A percentile compares a stretch with the other conserved stretches of the same genome.
Evolutionary conservation across 176 grass and related monocot genomes (phyloP).

Genomic region (Pontederia crassipes): DNA sequence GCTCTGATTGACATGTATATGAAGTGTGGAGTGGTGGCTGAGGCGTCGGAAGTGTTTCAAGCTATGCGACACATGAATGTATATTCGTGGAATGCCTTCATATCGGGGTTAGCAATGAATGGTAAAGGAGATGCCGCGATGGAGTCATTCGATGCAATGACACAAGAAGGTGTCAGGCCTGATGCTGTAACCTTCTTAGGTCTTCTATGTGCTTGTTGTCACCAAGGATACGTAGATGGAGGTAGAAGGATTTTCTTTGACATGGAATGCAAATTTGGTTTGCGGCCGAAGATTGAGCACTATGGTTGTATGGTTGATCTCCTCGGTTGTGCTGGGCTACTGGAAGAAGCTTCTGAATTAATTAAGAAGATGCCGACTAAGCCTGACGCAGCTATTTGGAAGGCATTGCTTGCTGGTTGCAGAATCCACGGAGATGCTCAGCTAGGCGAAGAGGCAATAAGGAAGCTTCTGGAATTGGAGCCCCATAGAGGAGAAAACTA

Average conservation of each 20-base stretch:
- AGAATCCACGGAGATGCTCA: conserved; percentile 23
- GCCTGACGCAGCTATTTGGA: conserved; percentile 46
- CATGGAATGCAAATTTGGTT: conserved; percentile 26
- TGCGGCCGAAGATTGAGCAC: conserved; percentile 44
- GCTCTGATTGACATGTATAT: conserved; percentile 25
- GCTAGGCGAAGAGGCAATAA: conserved; percentile 32
- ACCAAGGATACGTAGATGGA: conserved; percentile 8
- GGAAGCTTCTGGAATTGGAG: conserved; percentile 39
- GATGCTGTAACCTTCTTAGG: conserved; percentile 15
- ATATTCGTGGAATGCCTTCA: conserved; percentile 16
- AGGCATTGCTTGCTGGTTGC: conserved; percentile 42
- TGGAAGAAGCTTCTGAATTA: conserved; percentile 43
- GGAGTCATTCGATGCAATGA: conserved; percentile 12
- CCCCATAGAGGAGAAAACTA: conserved; percentile 44
- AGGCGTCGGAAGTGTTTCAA: conserved; percentile 10
- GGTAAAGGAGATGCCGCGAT: conserved; percentile 17
- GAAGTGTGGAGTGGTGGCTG: conserved; percentile 20
- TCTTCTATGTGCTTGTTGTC: conserved; percentile 20
- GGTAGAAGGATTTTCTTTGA: conserved; percentile 19
- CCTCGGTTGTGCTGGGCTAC: conserved; percentile 37
- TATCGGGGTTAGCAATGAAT: conserved; percentile 12
- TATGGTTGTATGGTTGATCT: conserved; percentile 67
- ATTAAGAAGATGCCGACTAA: conserved; percentile 28
- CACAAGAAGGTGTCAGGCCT: background rate
- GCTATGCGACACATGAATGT: conserved; percentile 14